These are phyloP conservation scores for Dothiorella sarmentorum DNA, from an alignment of 2,329 filamentous ascomycete genomes.

Conservation along the genomic window DNA sequence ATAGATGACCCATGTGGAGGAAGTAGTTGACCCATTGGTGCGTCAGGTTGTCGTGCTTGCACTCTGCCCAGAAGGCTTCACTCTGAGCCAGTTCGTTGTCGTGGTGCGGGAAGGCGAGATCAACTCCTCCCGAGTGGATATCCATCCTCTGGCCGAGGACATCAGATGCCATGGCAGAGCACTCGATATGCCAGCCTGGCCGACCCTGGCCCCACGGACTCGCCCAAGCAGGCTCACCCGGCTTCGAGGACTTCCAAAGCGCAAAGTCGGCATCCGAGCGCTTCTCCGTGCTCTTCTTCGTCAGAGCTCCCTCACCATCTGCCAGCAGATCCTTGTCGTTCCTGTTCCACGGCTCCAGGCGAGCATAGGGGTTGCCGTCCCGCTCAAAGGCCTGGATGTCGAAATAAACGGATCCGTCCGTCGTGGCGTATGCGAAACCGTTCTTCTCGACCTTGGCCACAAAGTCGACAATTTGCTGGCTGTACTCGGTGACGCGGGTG, in stretches of 20 bases:
- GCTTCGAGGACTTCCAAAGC: conserved; percentile 88
- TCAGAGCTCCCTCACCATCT: conserved; percentile 83
- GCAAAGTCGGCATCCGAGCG: conserved; percentile 80
- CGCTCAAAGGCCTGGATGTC: conserved; percentile 84
- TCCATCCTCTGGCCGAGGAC: conserved; percentile 83
- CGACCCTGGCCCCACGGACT: conserved; percentile 84
- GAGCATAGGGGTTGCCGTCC: conserved; percentile 78
- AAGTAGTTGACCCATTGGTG: conserved; percentile 93
- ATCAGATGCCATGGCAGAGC: conserved; percentile 91
- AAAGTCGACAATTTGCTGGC: conserved; percentile 80
- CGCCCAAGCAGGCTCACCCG: conserved; percentile 86
- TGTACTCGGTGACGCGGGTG: conserved; percentile 89
- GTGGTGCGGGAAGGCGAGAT: conserved; percentile 87
- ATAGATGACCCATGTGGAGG: conserved; percentile 88
- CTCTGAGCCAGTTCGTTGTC: conserved; percentile 76
- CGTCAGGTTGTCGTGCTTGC: conserved; percentile 36
- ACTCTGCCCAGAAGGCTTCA: conserved; percentile 70
- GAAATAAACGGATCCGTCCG: conserved; percentile 88
- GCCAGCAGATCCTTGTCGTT: conserved; percentile 80
- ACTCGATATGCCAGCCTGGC: conserved; percentile 97
- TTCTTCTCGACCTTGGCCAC: conserved; percentile 80
- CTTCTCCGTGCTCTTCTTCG: conserved; percentile 61
- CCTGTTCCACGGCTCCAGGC: conserved; percentile 78
- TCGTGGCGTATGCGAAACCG: conserved; percentile 73
- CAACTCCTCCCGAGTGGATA: conserved; percentile 88